A percentile compares a stretch with the other conserved stretches of the same genome.
Evolutionary conservation across 78 protist species (phyloP).

Genomic region (slime mould (Dictyostelium discoideum)): DNA sequence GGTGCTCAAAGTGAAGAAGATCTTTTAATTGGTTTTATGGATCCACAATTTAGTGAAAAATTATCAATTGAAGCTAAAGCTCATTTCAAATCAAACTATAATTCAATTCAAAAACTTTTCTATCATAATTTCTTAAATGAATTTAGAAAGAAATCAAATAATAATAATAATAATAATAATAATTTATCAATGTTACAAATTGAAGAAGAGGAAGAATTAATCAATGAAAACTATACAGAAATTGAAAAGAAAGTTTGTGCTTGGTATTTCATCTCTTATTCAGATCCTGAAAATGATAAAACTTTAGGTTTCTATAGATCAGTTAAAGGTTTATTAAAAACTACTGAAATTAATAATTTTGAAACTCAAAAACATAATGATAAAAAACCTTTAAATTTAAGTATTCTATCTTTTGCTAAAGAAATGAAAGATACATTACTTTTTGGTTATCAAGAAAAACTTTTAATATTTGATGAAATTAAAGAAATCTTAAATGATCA

Average conservation of each 20-base stretch:
- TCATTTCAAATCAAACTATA: not conserved
- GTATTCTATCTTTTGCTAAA: not conserved
- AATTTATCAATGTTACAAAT: not conserved
- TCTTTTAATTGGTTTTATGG: constrained; percentile 17
- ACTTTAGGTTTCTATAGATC: constrained; percentile 35
- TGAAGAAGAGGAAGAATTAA: not conserved
- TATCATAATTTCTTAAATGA: not conserved
- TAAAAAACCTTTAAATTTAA: not conserved
- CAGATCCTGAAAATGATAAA: not conserved
- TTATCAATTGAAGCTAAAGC: not conserved
- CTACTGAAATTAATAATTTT: not conserved
- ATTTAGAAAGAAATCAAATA: not conserved
- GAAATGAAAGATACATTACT: not conserved
- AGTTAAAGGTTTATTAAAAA: not conserved
- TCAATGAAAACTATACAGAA: not conserved
- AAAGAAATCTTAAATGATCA: not conserved
- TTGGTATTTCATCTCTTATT: constrained; percentile 42
- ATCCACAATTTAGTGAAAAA: not conserved
- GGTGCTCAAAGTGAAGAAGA: constrained; percentile 33
- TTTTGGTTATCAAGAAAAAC: not conserved
- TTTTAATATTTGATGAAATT: not conserved
- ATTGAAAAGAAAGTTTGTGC: constrained; percentile 45
- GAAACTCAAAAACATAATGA: not conserved
- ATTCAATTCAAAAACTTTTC: not conserved
- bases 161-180: not conserved